These are phyloP conservation scores for Pichia sporocuriosa DNA, from an alignment of 805 yeast species.

Conservation along the genomic window DNA sequence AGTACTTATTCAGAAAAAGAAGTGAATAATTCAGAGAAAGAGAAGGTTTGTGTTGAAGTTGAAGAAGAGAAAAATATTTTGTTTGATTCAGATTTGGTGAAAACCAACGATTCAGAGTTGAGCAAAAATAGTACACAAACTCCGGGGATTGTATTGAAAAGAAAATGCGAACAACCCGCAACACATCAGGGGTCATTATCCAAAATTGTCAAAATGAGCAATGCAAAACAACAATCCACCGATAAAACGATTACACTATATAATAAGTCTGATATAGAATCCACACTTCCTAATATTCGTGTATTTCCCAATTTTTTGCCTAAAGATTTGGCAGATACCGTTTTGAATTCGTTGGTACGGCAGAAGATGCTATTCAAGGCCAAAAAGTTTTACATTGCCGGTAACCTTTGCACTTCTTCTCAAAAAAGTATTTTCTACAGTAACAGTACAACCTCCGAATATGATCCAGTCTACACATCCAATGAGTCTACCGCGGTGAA, in stretches of 20 bases:
- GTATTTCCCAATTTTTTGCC: conserved; percentile 50
- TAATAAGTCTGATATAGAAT: conserved; percentile 45
- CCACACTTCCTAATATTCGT: conserved; percentile 44
- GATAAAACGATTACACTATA: conserved; percentile 29
- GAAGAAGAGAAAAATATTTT: too few relatives aligned
- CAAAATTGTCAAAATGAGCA: neutral
- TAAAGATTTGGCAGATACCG: conserved; percentile 36
- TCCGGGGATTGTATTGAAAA: neutral
- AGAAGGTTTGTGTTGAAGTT: neutral
- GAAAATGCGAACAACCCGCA: neutral
- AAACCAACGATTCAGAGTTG: neutral
- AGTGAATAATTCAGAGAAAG: neutral
- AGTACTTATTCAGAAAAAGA: neutral
- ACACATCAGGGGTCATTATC: neutral
- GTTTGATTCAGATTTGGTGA: too few relatives aligned
- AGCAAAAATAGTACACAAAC: neutral
- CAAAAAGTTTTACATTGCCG: conserved; percentile 54
- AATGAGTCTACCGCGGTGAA: neutral
- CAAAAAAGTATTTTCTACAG: conserved; percentile 37
- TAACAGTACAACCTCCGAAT: conserved; percentile 10
- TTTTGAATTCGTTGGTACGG: conserved; percentile 37
- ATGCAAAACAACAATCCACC: neutral
- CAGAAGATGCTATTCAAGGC: conserved; percentile 35
- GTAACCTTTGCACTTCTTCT: conserved; percentile 52
- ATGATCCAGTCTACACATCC: conserved; percentile 4